Conservation (phyloP, 345 rosid genomes). For the Ceriops zippeliana region DNA sequence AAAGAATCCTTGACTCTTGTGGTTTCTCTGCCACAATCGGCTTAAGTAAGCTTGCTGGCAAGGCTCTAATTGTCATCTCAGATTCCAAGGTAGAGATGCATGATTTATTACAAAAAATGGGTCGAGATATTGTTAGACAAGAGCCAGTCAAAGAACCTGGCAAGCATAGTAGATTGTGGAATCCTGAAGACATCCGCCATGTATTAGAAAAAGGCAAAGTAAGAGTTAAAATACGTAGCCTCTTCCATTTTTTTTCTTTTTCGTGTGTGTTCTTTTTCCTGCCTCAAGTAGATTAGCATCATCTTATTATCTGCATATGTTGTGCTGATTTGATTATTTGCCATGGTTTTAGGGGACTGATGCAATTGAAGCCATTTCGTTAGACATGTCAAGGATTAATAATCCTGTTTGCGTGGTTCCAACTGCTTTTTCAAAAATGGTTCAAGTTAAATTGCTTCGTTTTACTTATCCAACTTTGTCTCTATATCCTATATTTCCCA, state of each 20-base stretch:
- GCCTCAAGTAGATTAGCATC: no score
- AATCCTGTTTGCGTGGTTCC: not conserved
- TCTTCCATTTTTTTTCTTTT: no score
- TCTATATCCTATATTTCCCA: no score
- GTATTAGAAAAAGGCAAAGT: not conserved
- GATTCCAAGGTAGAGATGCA: no score
- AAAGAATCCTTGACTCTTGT: no score
- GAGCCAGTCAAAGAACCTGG: not conserved
- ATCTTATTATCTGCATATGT: no score
- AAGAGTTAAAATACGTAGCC: not conserved
- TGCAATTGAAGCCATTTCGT: not conserved
- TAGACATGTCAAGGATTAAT: not conserved
- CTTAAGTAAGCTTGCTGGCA: no score
- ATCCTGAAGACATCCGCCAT: not conserved
- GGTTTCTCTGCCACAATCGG: no score
- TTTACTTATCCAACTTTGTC: not conserved
- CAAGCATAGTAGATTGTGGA: not conserved
- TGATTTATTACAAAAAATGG: not conserved
- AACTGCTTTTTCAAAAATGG: not conserved
- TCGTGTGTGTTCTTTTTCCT: not conserved
- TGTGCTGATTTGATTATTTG: not conserved
- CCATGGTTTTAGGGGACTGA: not conserved
- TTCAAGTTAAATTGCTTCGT: not conserved
- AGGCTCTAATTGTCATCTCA: no score
- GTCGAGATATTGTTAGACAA: not conserved